Conservation (phyloP, 2,329 filamentous ascomycete genomes). For the Fusarium sp. region DNA sequence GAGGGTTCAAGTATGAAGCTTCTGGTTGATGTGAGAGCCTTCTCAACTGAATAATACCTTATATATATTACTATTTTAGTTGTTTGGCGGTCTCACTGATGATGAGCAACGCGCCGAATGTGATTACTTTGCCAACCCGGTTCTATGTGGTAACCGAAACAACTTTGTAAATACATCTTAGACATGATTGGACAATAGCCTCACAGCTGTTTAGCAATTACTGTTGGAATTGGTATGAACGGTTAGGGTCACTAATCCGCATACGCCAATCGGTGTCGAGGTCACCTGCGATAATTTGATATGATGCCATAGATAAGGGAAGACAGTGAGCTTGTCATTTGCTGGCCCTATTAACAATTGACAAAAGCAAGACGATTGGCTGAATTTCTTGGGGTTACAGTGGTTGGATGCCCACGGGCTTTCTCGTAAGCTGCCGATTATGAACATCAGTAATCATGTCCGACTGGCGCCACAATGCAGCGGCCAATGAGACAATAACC, state of each 20-base stretch:
- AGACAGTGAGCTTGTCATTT: not conserved
- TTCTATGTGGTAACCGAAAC: not conserved
- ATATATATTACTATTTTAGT: fast-evolving
- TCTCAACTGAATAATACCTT: fast-evolving
- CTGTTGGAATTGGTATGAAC: not conserved
- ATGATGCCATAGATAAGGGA: not conserved
- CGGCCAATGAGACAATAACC: not conserved
- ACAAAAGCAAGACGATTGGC: not conserved
- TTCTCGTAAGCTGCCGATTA: not conserved
- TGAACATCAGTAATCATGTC: not conserved
- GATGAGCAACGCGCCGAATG: not conserved
- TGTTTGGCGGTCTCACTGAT: not conserved
- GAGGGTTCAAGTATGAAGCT: not conserved
- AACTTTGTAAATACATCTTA: not conserved
- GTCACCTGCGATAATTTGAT: fast-evolving
- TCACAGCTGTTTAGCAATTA: not conserved
- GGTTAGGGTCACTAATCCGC: not conserved
- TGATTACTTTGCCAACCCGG: not conserved
- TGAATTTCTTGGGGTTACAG: not conserved
- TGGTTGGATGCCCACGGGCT: not conserved
- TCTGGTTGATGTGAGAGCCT: not conserved
- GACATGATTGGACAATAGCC: not conserved
- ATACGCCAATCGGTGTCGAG: too few relatives aligned
- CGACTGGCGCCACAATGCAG: not conserved
- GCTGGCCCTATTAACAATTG: not conserved